A percentile compares a stretch with the other conserved stretches of the same genome.
phyloP scores from a whole-genome alignment of 2,329 filamentous ascomycete genomes.

The Fusarium aywerte region DNA sequence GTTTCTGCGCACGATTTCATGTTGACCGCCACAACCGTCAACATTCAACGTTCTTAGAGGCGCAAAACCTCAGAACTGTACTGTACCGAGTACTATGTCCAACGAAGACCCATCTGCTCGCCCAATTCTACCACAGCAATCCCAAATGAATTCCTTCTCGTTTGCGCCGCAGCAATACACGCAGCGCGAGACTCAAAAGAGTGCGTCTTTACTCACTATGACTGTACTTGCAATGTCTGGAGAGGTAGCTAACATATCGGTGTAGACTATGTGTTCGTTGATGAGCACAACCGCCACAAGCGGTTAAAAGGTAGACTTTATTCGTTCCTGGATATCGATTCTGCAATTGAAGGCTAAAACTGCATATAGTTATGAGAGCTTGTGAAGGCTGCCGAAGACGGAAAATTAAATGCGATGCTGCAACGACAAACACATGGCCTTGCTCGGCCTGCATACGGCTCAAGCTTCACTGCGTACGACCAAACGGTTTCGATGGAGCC shows the following conservation, averaged over 20 bases:
- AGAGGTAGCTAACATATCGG: conserved; percentile 32
- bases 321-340: not conserved
- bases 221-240: not conserved
- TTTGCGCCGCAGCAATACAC: conserved; percentile 72
- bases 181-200: conserved; percentile 82
- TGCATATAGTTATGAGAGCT: conserved; percentile 84
- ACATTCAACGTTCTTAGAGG: conserved; percentile 40
- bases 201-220: conserved; percentile 61
- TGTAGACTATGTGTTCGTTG: conserved; percentile 96
- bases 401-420: conserved; percentile 98
- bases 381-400: conserved; percentile 94
- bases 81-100: conserved; percentile 61
- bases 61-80: conserved; percentile 40
- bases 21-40: conserved; percentile 39
- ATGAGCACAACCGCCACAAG: conserved; percentile 98
- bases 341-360: conserved; percentile 14
- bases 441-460: conserved; percentile 92
- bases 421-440: conserved; percentile 96
- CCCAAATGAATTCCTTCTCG: conserved; percentile 74
- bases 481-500: conserved; percentile 74
- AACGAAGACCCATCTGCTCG: conserved; percentile 68
- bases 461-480: conserved; percentile 92
- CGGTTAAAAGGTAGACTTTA: conserved; percentile 81
- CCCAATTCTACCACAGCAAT: conserved; percentile 72
- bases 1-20: conserved; percentile 46